phyloP scores from a whole-genome alignment of 495 filamentous ascomycete species.

The Penicillium steckii region DNA sequence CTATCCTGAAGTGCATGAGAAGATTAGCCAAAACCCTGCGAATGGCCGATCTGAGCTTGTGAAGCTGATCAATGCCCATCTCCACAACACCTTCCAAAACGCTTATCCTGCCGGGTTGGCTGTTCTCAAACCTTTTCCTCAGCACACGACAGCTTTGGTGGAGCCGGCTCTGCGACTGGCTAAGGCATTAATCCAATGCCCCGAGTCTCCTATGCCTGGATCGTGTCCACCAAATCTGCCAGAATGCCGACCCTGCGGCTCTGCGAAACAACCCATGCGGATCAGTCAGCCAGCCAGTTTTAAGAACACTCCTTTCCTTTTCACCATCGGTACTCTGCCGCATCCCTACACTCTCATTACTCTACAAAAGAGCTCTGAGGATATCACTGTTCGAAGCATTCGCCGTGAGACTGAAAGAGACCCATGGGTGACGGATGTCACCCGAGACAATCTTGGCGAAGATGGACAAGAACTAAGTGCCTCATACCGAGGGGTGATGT shows the following conservation, averaged over 20 bases:
- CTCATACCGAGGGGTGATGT: constrained; percentile 62
- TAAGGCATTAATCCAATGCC: constrained; percentile 68
- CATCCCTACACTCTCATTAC: constrained; percentile 83
- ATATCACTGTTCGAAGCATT: constrained; percentile 64
- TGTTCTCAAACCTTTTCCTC: constrained; percentile 72
- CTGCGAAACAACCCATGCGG: constrained; percentile 45
- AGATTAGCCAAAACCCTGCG: constrained; percentile 51
- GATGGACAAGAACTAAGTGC: constrained; percentile 57
- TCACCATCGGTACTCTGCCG: constrained; percentile 82
- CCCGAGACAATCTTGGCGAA: constrained; percentile 63
- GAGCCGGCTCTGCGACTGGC: constrained; percentile 70
- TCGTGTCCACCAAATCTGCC: constrained; percentile 85
- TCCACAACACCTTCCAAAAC: constrained; percentile 83
- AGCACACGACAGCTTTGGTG: constrained; percentile 70
- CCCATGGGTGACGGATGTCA: constrained; percentile 72
- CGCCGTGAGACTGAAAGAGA: constrained; percentile 77
- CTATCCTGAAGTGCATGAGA: constrained; percentile 66
- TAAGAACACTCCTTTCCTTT: constrained; percentile 60
- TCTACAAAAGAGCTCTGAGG: constrained; percentile 52
- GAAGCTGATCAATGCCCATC: constrained; percentile 77
- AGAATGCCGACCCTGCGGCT: constrained; percentile 71
- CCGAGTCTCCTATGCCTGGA: constrained; percentile 62
- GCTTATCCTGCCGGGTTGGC: constrained; percentile 72
- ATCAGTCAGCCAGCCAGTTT: constrained; percentile 59
- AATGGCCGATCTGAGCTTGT: constrained; percentile 63